phyloP scores from a whole-genome alignment of 768 basidiomycete genomes.

The Tremella fuciformis region DNA sequence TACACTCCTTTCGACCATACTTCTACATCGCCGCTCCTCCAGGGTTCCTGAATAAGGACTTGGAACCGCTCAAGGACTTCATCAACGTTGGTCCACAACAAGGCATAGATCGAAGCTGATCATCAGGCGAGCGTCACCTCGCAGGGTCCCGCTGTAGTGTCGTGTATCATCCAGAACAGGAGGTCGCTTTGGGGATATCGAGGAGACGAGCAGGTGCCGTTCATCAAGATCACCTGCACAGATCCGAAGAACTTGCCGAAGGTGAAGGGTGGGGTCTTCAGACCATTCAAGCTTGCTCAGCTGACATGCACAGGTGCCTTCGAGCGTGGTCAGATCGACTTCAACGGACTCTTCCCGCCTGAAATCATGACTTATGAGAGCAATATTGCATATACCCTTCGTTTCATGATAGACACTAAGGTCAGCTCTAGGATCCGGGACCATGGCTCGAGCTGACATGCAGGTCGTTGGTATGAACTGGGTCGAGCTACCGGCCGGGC shows the following conservation, averaged over 20 bases:
- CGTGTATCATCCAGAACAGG: slow-evolving; percentile 60
- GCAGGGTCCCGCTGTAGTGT: slow-evolving; percentile 30
- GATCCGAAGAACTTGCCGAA: slow-evolving; percentile 77
- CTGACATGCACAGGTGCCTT: slow-evolving; percentile 56
- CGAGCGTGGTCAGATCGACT: slow-evolving; percentile 71
- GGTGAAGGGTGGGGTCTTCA: slow-evolving; percentile 67
- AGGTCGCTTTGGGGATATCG: slow-evolving; percentile 82
- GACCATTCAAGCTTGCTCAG: slow-evolving; percentile 7
- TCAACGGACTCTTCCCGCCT: slow-evolving; percentile 60
- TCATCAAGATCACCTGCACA: slow-evolving; percentile 75
- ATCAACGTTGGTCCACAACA: slow-evolving; percentile 65
- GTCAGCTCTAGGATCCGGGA: slow-evolving; percentile 53
- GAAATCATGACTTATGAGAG: slow-evolving; percentile 79
- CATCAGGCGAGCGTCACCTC: slow-evolving; percentile 21
- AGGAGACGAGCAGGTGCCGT: slow-evolving; percentile 73
- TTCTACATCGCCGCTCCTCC: slow-evolving; percentile 86
- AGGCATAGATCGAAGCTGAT: not conserved
- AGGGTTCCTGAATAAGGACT: slow-evolving; percentile 70
- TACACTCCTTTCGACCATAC: slow-evolving; percentile 83
- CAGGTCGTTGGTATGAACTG: slow-evolving; percentile 99
- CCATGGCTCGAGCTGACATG: slow-evolving; percentile 4
- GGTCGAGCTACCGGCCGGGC: slow-evolving; percentile 85
- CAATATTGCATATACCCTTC: slow-evolving; percentile 82
- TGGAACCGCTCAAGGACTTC: slow-evolving; percentile 63
- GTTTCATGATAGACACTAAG: slow-evolving; percentile 98